Evolutionary conservation across 306 rosid genomes (phyloP).

Genomic region (Cucurbita maxima): DNA sequence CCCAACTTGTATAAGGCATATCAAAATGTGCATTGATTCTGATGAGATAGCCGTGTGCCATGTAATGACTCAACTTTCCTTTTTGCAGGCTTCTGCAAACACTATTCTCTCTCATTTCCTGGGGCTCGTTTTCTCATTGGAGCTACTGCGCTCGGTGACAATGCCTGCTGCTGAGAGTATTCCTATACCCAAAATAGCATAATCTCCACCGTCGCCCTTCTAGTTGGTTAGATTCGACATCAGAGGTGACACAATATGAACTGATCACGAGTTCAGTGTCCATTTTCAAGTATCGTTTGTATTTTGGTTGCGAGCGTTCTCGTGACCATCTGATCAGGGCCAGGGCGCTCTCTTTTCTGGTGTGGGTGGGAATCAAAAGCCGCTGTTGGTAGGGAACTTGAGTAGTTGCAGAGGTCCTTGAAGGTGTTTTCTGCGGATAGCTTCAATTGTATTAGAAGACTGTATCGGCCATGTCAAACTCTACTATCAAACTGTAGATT

Average conservation of each 20-base stretch:
- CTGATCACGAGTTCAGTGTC: background rate
- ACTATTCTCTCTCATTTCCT: constrained; percentile 89
- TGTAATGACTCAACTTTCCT: background rate
- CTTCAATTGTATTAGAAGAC: background rate
- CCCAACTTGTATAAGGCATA: background rate
- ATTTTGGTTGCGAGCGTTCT: background rate
- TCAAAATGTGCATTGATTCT: background rate
- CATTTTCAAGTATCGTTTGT: background rate
- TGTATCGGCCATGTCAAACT: background rate
- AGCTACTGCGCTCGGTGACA: constrained; percentile 79
- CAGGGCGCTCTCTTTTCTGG: background rate
- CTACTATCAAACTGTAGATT: background rate
- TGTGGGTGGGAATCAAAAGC: background rate
- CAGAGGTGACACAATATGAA: background rate
- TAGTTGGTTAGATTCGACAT: constrained; percentile 1
- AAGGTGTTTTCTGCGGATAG: background rate
- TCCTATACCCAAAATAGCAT: constrained; percentile 52
- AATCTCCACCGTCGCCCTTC: background rate
- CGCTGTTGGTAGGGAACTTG: background rate
- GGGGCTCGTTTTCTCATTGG: constrained; percentile 76
- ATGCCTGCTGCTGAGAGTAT: constrained; percentile 43
- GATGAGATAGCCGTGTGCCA: background rate
- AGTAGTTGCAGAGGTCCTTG: background rate
- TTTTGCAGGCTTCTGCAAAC: constrained; percentile 83
- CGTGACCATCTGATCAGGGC: background rate